Conservation (phyloP, 176 grass and related monocot genomes). For the Coix lacrymajobi region DNA sequence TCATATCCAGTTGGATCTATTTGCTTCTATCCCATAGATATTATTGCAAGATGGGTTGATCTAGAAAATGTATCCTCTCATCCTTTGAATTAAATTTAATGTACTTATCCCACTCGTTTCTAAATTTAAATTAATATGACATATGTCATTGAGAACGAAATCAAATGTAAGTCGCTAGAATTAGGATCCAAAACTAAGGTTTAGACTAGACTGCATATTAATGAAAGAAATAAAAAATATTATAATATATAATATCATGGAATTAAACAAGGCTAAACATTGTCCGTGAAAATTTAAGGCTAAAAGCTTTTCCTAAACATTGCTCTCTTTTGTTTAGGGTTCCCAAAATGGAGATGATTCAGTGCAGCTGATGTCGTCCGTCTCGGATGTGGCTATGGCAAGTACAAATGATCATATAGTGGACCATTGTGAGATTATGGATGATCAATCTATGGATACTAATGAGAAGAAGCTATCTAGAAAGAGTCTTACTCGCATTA, state of each 20-base stretch:
- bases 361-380: not conserved
- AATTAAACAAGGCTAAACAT: not conserved
- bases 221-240: not conserved
- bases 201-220: not conserved
- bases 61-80: too few species aligned
- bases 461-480: not conserved
- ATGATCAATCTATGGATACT: not conserved
- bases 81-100: too few species aligned
- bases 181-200: too few species aligned
- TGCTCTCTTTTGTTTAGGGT: not conserved
- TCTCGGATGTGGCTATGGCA: too few species aligned
- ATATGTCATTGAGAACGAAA: too few species aligned
- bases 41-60: too few species aligned
- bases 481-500: not conserved
- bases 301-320: not conserved
- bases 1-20: too few species aligned
- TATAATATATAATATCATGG: not conserved
- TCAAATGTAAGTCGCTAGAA: too few species aligned
- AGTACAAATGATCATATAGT: not conserved
- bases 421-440: not conserved
- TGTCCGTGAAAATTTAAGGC: not conserved
- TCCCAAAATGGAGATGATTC: not conserved
- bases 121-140: too few species aligned
- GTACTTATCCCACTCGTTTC: too few species aligned
- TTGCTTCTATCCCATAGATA: too few species aligned